Base-by-base conservation (phyloP, 306 rosid genomes). In the Cicer pinnatifidum region DNA sequence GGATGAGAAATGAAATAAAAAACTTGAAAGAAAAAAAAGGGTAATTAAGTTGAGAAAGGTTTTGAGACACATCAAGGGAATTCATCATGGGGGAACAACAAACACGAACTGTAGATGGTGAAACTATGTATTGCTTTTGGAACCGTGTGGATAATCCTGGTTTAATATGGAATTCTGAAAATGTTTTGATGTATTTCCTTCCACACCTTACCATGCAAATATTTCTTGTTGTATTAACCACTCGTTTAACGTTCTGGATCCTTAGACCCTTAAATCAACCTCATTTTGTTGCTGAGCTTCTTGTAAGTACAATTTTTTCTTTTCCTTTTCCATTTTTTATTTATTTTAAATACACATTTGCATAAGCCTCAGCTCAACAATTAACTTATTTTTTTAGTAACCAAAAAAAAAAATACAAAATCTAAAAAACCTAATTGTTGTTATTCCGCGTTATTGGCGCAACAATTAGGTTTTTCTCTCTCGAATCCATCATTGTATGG, bases 241-340 rank as follows among this genome's bases (percentile, higher is more conserved):
- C 73, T 11, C 80, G 80, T 6, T 1, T 75, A 0, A 6, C 54
- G 6, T 51, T 44, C 12, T 54, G 5, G 70, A 11, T 69, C 73
- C 69, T 78, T 11, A 78, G 61, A 54, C 83, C 80, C 40, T 28
- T 82, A 2, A 35, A 54, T 54, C 86, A 68, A 44, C 86, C 86
- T 69, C 78, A 68, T 47, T 9, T 82, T 6, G 39, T 82, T 53
- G 77, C 80, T 15, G 86, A 82, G 16, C 39, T 74, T 23, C 44
- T 78, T 5, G 83, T 73, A 78, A 78, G 86, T 78, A 8, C 73
- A 16, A 5, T 5, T 39, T 33, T 9, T 41, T 46, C 35, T 12
- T 60, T 58, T 17, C 9, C 17, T 28, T 28, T 7, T 28, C 0
- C 35, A 28, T 11, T n/a, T 10, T 47, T 61, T 17, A 23, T 44